Evolutionary conservation across 495 filamentous ascomycete species (phyloP), one percentile per base, ranked within the genome.

Genomic region (Geoglossum glabrum): DNA sequence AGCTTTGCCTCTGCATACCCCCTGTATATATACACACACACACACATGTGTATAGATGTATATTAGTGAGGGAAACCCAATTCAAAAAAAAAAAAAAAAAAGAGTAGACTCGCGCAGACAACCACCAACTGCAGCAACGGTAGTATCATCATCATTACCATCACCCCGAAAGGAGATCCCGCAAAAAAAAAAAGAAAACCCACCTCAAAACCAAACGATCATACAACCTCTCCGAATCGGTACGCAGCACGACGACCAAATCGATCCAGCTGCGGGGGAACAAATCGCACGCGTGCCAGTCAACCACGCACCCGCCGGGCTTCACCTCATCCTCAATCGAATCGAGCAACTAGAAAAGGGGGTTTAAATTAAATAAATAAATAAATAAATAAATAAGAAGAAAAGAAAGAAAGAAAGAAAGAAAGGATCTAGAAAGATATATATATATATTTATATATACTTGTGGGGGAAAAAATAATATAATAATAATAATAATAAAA

Each of bases 251-350:
- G 4, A 97, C 85, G 0, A 97, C 90, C 1, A 99, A 79, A 65
- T 99, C 93, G 63, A 97, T 84, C 86, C 87, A 94, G 65, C 83
- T 82, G 67, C 84, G 80, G 25, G 93, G 90, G 67, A 99, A 97
- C 31, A 97, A 71, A 65, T 99, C 93, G 70, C 90, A 96, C 0
- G 87, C 90, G 69, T 99, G 92, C 92, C 90, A 99, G 70, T 99
- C 93, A 62, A 99, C 86, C 65, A 99, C 79, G 66, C 80, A 85
- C 17, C 93, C 93, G 59, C 93, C 93, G 27, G 77, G 68, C 61
- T 82, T 77, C 55, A 86, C 76, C 57, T 88, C 81, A 52, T 88
- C 78, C 70, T 98, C 92, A 57, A 98, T 83, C 17, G 83, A 77
- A 67, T 97, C 92, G 33, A 98, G 74, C 17, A 98, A 72, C 86